These are phyloP conservation scores for Auriculariales sp. DNA, from an alignment of 768 basidiomycete genomes.

Conservation along the genomic window DNA sequence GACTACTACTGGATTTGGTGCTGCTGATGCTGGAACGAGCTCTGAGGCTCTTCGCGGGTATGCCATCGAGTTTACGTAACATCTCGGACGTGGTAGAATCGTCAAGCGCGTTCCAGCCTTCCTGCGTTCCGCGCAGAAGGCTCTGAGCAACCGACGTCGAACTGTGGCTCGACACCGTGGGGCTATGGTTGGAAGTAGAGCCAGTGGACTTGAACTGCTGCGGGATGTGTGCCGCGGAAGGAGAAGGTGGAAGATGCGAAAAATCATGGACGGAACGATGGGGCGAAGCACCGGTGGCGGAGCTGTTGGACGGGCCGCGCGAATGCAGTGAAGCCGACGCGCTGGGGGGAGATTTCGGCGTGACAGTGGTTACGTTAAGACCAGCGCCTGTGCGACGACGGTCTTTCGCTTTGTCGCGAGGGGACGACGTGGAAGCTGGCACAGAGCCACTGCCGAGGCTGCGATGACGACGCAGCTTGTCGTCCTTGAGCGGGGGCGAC, in stretches of 20 bases:
- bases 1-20: slow-evolving; percentile 56
- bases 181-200: slow-evolving; percentile 10
- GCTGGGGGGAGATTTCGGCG: background rate
- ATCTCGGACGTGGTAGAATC: slow-evolving; percentile 85
- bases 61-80: slow-evolving; percentile 81
- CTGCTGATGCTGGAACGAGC: slow-evolving; percentile 63
- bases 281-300: slow-evolving; percentile 15
- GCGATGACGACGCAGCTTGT: slow-evolving; percentile 48
- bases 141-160: slow-evolving; percentile 54
- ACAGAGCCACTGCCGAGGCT: slow-evolving; percentile 45
- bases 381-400: slow-evolving; percentile 2
- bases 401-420: slow-evolving; percentile 4
- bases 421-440: background rate
- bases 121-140: slow-evolving; percentile 71
- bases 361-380: background rate
- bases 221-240: slow-evolving; percentile 79
- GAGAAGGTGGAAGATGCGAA: slow-evolving; percentile 82
- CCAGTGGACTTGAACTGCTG: slow-evolving; percentile 25
- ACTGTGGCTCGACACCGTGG: slow-evolving; percentile 16
- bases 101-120: slow-evolving; percentile 79
- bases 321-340: slow-evolving; percentile 6
- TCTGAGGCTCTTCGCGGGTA: slow-evolving; percentile 61
- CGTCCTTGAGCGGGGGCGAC: slow-evolving; percentile 18
- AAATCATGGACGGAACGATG: slow-evolving; percentile 57
- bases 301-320: slow-evolving; percentile 7